Base-by-base conservation (phyloP, 2,329 filamentous ascomycete species). In the Cytospora leucostoma region DNA sequence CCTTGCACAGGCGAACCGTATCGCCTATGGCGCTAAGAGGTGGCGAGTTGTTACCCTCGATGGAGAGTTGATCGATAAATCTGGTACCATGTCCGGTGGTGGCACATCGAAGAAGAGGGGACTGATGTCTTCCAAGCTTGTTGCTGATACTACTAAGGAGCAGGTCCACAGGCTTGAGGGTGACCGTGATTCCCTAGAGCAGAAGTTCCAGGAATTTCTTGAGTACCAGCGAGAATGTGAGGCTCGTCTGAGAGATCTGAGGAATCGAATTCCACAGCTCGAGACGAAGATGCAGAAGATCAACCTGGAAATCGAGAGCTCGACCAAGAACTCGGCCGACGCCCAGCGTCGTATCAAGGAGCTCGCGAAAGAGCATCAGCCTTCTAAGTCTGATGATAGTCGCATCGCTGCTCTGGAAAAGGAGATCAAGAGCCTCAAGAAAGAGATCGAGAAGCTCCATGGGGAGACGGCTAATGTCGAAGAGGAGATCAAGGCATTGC, bases 81-180 rank as follows among this genome's bases (percentile, higher is more conserved):
- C 94, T 1, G 95, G 95, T 82, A 98, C 95, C 40, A 98, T 99
- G 95, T 97, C 92, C 64, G 95, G 95, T 80, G 95, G 95, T 82
- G 95, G 95, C 62, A 94, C 87, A 53, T 91, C 91, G 17, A 91
- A 95, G 62, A 93, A 94, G 70, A 92, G 89, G 72, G 96, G 96
- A 0, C 87, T 93, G 63, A 99, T 99, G 96, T 98, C 94, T 0
- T 96, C 93, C 12, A 98, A 97, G 77, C 87, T 96, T 53, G 88
- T 91, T n/a, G 85, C 91, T 1, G 92, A 96, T 63, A 90, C 90
- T 17, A 90, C 88, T 58, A 93, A 92, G 74, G 94, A 98, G 68
- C 91, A 96, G 71, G 94, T 99, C 4, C 75, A 84, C 56, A 93
- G 95, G 77, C 85, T 97, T 15, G 95, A 99, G 74, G 81, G 85